Evolutionary conservation across 1,284 basidiomycete genomes (phyloP), one percentile per base, ranked within the genome.

Genomic region (Rhodotorula sp.): DNA sequence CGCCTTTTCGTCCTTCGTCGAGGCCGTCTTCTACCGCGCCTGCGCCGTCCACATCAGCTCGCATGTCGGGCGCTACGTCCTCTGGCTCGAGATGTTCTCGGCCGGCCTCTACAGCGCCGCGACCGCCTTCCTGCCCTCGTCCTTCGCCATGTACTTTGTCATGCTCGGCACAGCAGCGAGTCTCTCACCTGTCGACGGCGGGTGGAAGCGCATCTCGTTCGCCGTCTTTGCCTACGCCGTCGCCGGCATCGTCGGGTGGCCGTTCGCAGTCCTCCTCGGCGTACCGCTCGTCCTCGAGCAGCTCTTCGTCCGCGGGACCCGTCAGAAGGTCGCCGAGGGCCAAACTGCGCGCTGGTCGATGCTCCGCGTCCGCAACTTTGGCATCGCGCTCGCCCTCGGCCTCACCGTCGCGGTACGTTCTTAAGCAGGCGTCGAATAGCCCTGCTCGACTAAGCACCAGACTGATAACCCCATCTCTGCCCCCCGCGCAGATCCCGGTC

Each of bases 71-170:
- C 88, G 95, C 31, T 99, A 99, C 81, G 84, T 93, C 65, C 87
- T 99, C 79, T 90, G 95, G 82, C 87, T 91, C 80, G 84, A 96
- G 69, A 81, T 92, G 54, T 87, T 90, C 78, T 94, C 89, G 77
- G 90, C 95, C 15, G 97, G 94, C 69, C 92, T 98, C 90, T 97
- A 91, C 90, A 91, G 88, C 76, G 91, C 95, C 8, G 87, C 93
- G 49, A 62, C 68, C n/a, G 92, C 94, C 0, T 91, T 97, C 83
- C 85, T 97, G 7, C 95, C 97, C 0, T 98, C 97, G 14, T 90
- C 92, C 2, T 97, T 98, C 79, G 89, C 93, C 3, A 93, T 99
- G 92, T 94, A 94, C 81, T 87, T 91, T 48, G 90, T 88, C 60
- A 89, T 90, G 73, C 83, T 96, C 61, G 96, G 92, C 1, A 90